Evolutionary conservation across 2,329 filamentous ascomycete species (phyloP), one percentile per base, ranked within the genome.

Genomic region (Claviceps monticola): DNA sequence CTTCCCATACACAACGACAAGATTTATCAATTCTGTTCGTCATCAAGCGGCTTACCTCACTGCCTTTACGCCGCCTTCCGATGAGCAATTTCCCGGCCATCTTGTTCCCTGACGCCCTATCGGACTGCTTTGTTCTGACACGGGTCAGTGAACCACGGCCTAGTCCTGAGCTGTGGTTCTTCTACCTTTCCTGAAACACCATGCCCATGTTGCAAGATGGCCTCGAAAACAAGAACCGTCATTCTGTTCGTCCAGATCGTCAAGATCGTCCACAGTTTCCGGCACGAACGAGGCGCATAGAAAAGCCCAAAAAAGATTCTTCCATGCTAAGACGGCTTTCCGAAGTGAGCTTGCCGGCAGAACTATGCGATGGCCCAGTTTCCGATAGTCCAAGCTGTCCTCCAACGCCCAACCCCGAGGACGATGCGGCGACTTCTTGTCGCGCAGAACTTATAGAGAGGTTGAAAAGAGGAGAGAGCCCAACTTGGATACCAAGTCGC

Each of bases 361-460:
- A 83, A 34, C 66, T 82, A 9, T 82, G 79, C 58, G 79, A 83
- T 51, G 79, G 78, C 0, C 78, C 72, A 1, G 46, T 82, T 16
- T 65, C 63, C 26, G 73, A 75, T 46, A 72, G 66, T 48, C 71
- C 70, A 16, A 55, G 51, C 26, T 57, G 53, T 36, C 57, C 65
- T 9, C 45, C 54, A 23, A 58, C 56, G 13, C 59, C 60, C 6
- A 56, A 54, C 16, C 52, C 26, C 36, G 59, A 63, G 23, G 59
- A 60, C 48, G 62, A 61, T 16, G 54, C 53, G 26, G 60, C 68
- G 13, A 73, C 71, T 38, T 74, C 73, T 17, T 82, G 88, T 64
- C 78, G 90, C 56, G 80, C 81, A 53, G 84, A 90, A 66, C 72
- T 95, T 59, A 96, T 97, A 53, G 80, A 89, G 66, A 78, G 83